A percentile compares a stretch with the other conserved stretches of the same genome.
Evolutionary conservation across 768 basidiomycete species (phyloP).

Genomic region (Tulasnella sp.): DNA sequence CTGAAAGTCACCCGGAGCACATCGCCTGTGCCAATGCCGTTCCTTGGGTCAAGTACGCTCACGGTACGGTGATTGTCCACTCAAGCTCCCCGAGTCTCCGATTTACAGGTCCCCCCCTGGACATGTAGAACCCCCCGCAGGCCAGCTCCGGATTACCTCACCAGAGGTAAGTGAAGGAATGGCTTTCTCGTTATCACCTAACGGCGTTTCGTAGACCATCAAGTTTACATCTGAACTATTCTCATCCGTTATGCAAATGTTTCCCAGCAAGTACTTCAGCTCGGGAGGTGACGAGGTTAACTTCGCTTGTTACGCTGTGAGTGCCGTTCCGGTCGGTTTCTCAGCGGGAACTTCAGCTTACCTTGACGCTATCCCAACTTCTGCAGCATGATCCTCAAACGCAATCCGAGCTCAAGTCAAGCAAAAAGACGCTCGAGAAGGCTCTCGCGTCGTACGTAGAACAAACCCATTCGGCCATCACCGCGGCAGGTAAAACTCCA

Average conservation of each 20-base stretch:
- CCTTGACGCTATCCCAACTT: not conserved
- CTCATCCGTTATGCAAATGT: constrained; percentile 31
- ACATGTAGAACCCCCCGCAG: constrained; percentile 54
- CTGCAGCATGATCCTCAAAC: constrained; percentile 42
- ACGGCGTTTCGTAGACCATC: constrained; percentile 18
- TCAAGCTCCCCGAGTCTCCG: too few species aligned
- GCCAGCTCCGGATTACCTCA: constrained; percentile 66
- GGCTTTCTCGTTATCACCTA: not conserved
- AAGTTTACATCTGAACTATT: constrained; percentile 49
- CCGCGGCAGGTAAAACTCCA: constrained; percentile 50
- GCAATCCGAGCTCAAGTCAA: constrained; percentile 39
- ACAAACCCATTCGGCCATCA: constrained; percentile 46
- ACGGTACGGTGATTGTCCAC: constrained; percentile 25
- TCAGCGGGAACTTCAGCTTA: not conserved
- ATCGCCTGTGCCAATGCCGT: constrained; percentile 44
- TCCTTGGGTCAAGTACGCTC: constrained; percentile 41
- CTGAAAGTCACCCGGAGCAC: constrained; percentile 54
- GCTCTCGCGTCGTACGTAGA: constrained; percentile 54
- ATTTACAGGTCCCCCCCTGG: not conserved
- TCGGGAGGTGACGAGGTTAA: constrained; percentile 73
- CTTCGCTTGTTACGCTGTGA: constrained; percentile 41
- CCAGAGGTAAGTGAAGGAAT: constrained; percentile 29
- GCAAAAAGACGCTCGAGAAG: constrained; percentile 44
- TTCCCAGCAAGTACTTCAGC: constrained; percentile 53
- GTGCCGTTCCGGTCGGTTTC: not conserved